Evolutionary conservation across 2,329 filamentous ascomycete genomes (phyloP).

Genomic region (Fusarium torulosum): DNA sequence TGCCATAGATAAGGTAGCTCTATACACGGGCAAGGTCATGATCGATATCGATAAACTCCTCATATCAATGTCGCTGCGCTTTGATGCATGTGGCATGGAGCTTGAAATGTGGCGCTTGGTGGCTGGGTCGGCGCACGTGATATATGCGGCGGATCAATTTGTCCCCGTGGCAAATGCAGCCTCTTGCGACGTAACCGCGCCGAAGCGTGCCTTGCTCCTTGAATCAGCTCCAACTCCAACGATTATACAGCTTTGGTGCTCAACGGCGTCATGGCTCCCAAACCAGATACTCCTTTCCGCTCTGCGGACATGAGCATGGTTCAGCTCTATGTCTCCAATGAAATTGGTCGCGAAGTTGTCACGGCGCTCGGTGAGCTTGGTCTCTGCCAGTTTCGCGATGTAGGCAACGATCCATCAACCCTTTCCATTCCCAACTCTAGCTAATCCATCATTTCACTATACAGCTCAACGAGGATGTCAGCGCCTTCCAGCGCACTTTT

Average conservation of each 20-base stretch:
- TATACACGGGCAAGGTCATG: neutral
- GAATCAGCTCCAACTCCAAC: conserved; percentile 50
- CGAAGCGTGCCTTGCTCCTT: conserved; percentile 45
- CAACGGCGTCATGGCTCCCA: conserved; percentile 67
- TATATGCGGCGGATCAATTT: conserved; percentile 43
- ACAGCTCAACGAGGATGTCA: conserved; percentile 92
- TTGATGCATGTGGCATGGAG: conserved; percentile 11
- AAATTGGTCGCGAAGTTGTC: conserved; percentile 97
- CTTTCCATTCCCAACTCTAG: conserved; percentile 14
- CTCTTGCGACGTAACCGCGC: conserved; percentile 48
- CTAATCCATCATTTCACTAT: conserved; percentile 30
- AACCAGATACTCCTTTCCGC: conserved; percentile 96
- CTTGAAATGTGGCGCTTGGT: conserved; percentile 12
- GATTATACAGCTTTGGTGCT: conserved; percentile 50
- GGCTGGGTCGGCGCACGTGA: conserved; percentile 45
- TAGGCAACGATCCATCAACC: conserved; percentile 61
- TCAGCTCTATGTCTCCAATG: conserved; percentile 98
- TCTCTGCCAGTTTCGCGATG: conserved; percentile 96
- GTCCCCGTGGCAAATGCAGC: conserved; percentile 36
- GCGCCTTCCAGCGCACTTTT: conserved; percentile 96
- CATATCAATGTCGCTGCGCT: neutral
- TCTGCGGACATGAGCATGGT: conserved; percentile 99
- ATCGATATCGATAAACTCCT: conserved; percentile 27
- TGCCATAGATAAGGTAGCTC: conserved; percentile 7
- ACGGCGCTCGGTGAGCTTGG: conserved; percentile 96